Base-by-base conservation (phyloP, 306 rosid species). In the Cercis canadensis region DNA sequence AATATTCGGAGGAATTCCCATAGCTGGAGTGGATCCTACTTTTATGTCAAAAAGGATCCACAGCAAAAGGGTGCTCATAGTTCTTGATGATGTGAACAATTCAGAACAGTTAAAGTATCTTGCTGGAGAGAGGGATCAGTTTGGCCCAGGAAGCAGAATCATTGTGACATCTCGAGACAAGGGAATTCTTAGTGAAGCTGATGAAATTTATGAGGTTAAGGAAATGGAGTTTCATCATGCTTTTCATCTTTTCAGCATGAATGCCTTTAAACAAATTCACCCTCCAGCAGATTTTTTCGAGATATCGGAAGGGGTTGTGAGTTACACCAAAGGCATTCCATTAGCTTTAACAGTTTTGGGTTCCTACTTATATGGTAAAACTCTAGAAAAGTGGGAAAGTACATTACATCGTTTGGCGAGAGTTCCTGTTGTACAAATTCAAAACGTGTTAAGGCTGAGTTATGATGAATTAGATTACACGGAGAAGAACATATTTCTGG, bases 211-310 rank as follows among this genome's bases (percentile, higher is more conserved):
- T n/a, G n/a, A n/a, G n/a, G n/a, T n/a, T n/a, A 50, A 57, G 61
- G 57, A 46, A 53, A 47, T 82, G 79, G 39, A 50, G 37, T 16
- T 44, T 5, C 17, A 52, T 3, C 72, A 82, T 29, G 74, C 86
- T 37, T 59, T 82, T n/a, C 46, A 53, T 2, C 86, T 82, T 0
- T 74, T 82, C 4, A 33, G 71, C 10, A 55, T 37, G n/a, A 39
- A 68, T 15, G 82, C 80, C 63, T 82, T 77, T 32, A 52, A 64
- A 19, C 62, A 13, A 50, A n/a, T 63, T 11, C 6, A 7, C n/a
- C n/a, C n/a, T n/a, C n/a, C n/a, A 8, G 53, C 47, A 33, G 32
- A 5, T 29, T 72, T 13, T 14, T 0, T 14, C 32, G 13, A 40
- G 11, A 4, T 34, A 44, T 44, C n/a, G 4, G 5, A 5, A 46